Evolutionary conservation across 2,329 filamentous ascomycete species (phyloP).

Genomic region (Stemphylium beticola): DNA sequence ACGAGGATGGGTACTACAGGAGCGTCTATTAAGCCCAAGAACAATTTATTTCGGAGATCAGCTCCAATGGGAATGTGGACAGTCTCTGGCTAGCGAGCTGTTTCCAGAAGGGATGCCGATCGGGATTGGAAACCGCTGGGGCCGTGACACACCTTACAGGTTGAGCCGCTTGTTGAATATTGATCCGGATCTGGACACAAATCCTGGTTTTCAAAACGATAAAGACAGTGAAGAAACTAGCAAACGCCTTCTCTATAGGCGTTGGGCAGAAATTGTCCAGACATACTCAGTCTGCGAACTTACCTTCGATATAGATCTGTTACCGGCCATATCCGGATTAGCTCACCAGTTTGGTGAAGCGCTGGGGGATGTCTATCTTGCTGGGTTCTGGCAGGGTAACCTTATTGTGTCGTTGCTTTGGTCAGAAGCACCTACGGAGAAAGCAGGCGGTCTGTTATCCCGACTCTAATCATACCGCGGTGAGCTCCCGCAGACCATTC

Average conservation of each 20-base stretch:
- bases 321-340: not conserved
- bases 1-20: conserved; percentile 2
- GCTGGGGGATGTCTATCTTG: not conserved
- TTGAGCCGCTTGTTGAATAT: not conserved
- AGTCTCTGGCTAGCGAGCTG: not conserved
- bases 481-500: not conserved
- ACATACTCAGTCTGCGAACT: not conserved
- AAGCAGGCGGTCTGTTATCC: not conserved
- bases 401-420: not conserved
- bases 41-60: conserved; percentile 4
- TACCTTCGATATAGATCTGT: not conserved
- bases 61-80: conserved; percentile 1
- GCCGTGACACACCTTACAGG: not conserved
- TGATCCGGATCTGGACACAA: not conserved
- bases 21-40: not conserved
- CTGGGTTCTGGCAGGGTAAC: not conserved
- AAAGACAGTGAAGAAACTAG: not conserved
- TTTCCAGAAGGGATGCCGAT: not conserved
- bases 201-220: not conserved
- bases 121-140: not conserved
- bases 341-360: not conserved
- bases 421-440: not conserved
- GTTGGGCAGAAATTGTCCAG: not conserved
- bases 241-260: not conserved
- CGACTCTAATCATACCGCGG: not conserved